A percentile compares a stretch with the other conserved stretches of the same genome.
Evolutionary conservation across 2,329 filamentous ascomycete genomes (phyloP).

Genomic region (Aspergillus fischeri): DNA sequence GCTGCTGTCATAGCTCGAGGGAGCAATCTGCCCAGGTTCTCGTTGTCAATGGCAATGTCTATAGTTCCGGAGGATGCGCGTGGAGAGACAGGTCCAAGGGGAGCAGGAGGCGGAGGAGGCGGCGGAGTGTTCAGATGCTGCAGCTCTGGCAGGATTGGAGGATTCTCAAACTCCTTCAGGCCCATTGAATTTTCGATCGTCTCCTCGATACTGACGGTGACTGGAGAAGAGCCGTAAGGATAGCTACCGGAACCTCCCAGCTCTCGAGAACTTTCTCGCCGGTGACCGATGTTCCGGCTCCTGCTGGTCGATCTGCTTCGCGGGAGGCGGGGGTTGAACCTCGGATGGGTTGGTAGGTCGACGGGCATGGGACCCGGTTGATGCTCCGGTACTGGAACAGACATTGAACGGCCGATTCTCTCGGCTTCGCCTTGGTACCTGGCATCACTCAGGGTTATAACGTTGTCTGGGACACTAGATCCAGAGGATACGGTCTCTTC

Average conservation of each 20-base stretch:
- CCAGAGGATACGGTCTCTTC: slow-evolving; percentile 51
- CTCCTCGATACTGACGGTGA: slow-evolving; percentile 53
- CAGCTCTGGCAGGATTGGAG: slow-evolving; percentile 56
- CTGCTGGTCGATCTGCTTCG: slow-evolving; percentile 41
- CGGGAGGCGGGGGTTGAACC: slow-evolving; percentile 38
- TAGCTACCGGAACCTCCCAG: slow-evolving; percentile 19
- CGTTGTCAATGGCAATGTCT: slow-evolving; percentile 39
- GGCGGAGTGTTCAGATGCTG: slow-evolving; percentile 56
- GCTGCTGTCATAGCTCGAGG: slow-evolving; percentile 36
- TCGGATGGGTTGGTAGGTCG: slow-evolving; percentile 38
- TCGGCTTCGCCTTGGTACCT: slow-evolving; percentile 36
- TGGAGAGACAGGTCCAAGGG: slow-evolving; percentile 21
- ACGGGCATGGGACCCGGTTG: slow-evolving; percentile 19
- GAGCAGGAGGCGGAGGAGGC: slow-evolving; percentile 40
- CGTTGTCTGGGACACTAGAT: slow-evolving; percentile 52
- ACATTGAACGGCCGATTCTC: slow-evolving; percentile 37
- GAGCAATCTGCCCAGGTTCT: slow-evolving; percentile 31
- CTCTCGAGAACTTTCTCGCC: slow-evolving; percentile 26
- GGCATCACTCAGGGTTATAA: slow-evolving; percentile 33
- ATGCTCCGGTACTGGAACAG: slow-evolving; percentile 34
- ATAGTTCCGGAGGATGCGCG: slow-evolving; percentile 38
- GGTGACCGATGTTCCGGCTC: slow-evolving; percentile 27
- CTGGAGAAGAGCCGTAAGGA: slow-evolving; percentile 29
- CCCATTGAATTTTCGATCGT: slow-evolving; percentile 41
- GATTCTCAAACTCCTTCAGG: slow-evolving; percentile 22